These are phyloP conservation scores for Fraxinus pennsylvanica DNA, from an alignment of 257 asterid genomes.

Conservation along the genomic window DNA sequence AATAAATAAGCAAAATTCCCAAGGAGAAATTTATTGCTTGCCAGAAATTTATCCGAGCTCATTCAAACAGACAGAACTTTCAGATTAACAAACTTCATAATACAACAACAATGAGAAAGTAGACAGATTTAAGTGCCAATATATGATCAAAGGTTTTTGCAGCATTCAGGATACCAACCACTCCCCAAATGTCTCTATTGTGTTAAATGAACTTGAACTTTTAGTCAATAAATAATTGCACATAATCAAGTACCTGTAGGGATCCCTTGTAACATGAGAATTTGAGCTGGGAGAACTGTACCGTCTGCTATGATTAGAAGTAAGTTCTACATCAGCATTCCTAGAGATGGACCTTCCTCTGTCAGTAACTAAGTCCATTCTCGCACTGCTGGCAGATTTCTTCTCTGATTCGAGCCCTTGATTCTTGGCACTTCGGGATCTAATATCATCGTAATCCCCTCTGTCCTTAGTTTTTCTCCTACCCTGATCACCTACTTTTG, in stretches of 20 bases:
- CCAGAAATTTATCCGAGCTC: neutral
- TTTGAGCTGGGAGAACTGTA: constrained; percentile 76
- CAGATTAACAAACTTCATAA: neutral
- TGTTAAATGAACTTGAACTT: constrained; percentile 7
- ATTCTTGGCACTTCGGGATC: constrained; percentile 67
- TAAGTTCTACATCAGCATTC: constrained; percentile 58
- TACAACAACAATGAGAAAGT: neutral
- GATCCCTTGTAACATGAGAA: constrained; percentile 66
- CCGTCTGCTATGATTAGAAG: constrained; percentile 60
- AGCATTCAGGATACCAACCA: neutral
- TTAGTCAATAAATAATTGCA: neutral
- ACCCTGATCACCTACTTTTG: constrained; percentile 70
- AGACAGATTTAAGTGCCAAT: neutral
- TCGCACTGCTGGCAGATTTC: constrained; percentile 51
- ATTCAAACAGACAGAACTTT: neutral
- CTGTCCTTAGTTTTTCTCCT: constrained; percentile 68
- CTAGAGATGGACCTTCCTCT: constrained; percentile 72
- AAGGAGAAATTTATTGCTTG: neutral
- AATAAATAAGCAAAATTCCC: neutral
- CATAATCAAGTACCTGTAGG: constrained; percentile 54
- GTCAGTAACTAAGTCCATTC: constrained; percentile 52
- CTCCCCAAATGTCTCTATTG: neutral
- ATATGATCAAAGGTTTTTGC: neutral
- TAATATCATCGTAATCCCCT: constrained; percentile 66
- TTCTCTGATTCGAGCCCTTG: constrained; percentile 65